Evolutionary conservation across 2,329 filamentous ascomycete genomes (phyloP), one percentile per base, ranked within the genome.

Genomic region (Zymoseptoria crescenta): DNA sequence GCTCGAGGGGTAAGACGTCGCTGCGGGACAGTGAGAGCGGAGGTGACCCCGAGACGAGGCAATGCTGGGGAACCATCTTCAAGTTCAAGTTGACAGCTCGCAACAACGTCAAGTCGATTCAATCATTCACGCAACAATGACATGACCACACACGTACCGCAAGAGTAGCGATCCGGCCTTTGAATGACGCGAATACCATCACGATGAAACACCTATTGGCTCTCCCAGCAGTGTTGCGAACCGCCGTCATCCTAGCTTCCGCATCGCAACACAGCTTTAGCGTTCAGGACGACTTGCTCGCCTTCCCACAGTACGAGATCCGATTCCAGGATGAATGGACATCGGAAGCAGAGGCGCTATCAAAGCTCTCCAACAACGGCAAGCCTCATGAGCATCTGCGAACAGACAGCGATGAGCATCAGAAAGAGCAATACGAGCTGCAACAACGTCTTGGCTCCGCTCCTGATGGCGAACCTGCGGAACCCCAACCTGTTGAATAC

Each of bases 251-350:
- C n/a, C 63, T 72, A n/a, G 67, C 65, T 10, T 58, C 65, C n/a
- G 69, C 70, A 80, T 52, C 81, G 74, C 67, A 82, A 67, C 80
- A 81, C 65, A 75, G 80, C 20, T 96, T 96, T 77, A 96, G 87
- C 76, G 88, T 96, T 58, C 86, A 94, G 69, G 90, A 96, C 71
- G 92, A 96, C 72, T 74, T 96, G 55, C 81, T 96, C 58, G 91
- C 91, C 19, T 91, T 88, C 74, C 92, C 92, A 9, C 72, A 96
- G 87, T 96, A 89, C 70, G 87, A 94, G 70, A 81, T 96, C 28
- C 76, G 87, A 45, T 92, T 93, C 72, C 83, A 91, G 45, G 67
- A 71, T 54, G 79, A 84, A 10, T 89, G 85, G 71, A 83, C 95
- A 52, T 83, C 86, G 29, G 86, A 91, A 65, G 74, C 81, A 35